Evolutionary conservation across 371 early-diverging fungal genomes (phyloP).

Genomic region (Mucor saturninus): DNA sequence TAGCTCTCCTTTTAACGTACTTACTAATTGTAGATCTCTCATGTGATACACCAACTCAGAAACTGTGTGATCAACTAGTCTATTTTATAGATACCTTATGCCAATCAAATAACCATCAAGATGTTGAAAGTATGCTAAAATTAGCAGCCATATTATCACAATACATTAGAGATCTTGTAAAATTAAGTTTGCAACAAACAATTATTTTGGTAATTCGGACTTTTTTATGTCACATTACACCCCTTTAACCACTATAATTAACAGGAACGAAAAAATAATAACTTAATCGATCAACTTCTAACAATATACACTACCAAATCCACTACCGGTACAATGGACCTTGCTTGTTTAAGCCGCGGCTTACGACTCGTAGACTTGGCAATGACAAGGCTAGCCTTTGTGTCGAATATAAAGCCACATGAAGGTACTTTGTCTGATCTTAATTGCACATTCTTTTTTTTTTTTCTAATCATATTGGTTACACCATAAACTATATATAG

Average conservation of each 20-base stretch:
- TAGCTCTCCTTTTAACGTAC: background rate
- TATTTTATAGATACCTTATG: slow-evolving; percentile 18
- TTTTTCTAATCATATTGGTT: slow-evolving; percentile 12
- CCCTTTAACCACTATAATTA: background rate
- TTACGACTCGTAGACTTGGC: slow-evolving; percentile 13
- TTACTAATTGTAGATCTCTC: slow-evolving; percentile 17
- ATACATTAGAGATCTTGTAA: slow-evolving; percentile 22
- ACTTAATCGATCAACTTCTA: slow-evolving; percentile 6
- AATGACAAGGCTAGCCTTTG: slow-evolving; percentile 7
- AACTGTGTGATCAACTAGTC: slow-evolving; percentile 12
- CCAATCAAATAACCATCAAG: slow-evolving; percentile 5
- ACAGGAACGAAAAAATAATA: slow-evolving; percentile 19
- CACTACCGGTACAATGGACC: background rate
- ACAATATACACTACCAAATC: background rate
- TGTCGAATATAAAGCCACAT: slow-evolving; percentile 5
- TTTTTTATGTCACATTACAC: background rate
- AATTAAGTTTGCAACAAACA: slow-evolving; percentile 22
- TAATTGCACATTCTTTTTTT: background rate
- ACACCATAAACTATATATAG: slow-evolving; percentile 19
- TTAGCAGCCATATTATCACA: slow-evolving; percentile 12
- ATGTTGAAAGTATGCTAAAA: slow-evolving; percentile 3
- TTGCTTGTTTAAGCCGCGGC: slow-evolving; percentile 9
- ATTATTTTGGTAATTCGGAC: slow-evolving; percentile 23
- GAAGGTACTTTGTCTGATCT: slow-evolving; percentile 1
- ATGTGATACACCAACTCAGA: slow-evolving; percentile 14